Base-by-base conservation (phyloP, 2,329 filamentous ascomycete species). In the Akanthomyces lecanii region DNA sequence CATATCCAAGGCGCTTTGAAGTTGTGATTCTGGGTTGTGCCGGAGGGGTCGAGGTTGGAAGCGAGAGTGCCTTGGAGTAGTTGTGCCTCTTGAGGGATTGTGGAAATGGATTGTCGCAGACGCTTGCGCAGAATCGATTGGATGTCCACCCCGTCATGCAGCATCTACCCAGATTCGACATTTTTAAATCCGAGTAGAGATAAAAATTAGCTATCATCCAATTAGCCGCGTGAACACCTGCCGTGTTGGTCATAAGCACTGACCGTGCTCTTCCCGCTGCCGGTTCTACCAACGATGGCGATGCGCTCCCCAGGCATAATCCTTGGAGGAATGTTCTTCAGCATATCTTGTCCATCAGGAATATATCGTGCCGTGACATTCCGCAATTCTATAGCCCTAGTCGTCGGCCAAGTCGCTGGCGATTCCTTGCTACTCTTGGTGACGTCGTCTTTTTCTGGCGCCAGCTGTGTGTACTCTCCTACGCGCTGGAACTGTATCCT, bases 181-280 rank as follows among this genome's bases (percentile, higher is more conserved):
- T 82, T 74, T 5, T 81, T 82, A 66, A 84, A 83, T n/a, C 81
- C 79, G 21, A 86, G 73, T 3, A 86, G 71, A 1, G 83, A 85
- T 5, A 86, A 72, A 72, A 0, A 85, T 78, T 6, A 83, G 68
- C 79, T 76, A 33, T 5, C 51, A 6, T 6, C 28, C 4, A 2
- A 2, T 30, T 30, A 30, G 28, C 28, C 28, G 6, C 28, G 28
- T 30, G 28, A 30, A 30, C 2, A 30, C 4, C 28, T 21, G 28
- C 0, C 65, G 67, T 65, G 8, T 42, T 38, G 0, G n/a, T 5
- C 14, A 21, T 7, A 7, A 28, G n/a, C 36, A 73, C 79, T 71
- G 71, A 94, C 82, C 0, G 91, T 96, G 56, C 88, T 91, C 74
- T 96, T 96, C 4, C 91, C 91, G 5, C 89, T 92, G 0, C 90